phyloP scores from a whole-genome alignment of 2,329 filamentous ascomycete genomes.

The Talaromyces albobiverticillius region DNA sequence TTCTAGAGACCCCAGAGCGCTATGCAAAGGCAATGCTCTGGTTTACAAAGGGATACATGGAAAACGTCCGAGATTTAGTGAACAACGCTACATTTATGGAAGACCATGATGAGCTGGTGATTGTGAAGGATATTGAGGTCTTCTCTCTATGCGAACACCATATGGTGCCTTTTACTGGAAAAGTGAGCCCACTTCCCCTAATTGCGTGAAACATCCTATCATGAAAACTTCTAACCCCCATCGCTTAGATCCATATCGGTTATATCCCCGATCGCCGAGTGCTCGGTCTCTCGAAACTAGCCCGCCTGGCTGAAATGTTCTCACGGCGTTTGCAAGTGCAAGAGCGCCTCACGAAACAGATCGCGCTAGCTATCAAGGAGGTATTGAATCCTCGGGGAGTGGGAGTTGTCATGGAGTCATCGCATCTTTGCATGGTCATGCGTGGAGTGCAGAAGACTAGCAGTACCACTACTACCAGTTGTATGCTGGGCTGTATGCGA shows the following conservation, averaged over 20 bases:
- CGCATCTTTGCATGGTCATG: constrained; percentile 98
- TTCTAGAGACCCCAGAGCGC: constrained; percentile 69
- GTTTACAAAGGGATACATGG: constrained; percentile 95
- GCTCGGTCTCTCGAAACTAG: constrained; percentile 92
- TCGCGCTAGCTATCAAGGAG: constrained; percentile 89
- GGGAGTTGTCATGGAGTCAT: constrained; percentile 95
- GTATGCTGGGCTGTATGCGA: constrained; percentile 95
- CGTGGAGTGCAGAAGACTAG: constrained; percentile 92
- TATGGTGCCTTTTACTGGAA: constrained; percentile 91
- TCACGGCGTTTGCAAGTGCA: constrained; percentile 90
- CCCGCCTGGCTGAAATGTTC: constrained; percentile 96
- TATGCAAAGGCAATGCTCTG: constrained; percentile 95
- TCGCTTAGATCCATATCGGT: constrained; percentile 86
- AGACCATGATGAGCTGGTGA: constrained; percentile 94
- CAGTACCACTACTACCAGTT: constrained; percentile 88
- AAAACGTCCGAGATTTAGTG: constrained; percentile 87
- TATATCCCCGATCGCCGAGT: constrained; percentile 92
- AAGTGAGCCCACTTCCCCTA: constrained; percentile 58
- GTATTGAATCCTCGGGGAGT: constrained; percentile 92
- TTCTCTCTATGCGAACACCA: constrained; percentile 97
- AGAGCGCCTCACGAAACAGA: constrained; percentile 92
- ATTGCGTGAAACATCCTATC: constrained; percentile 12
- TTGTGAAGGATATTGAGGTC: constrained; percentile 95
- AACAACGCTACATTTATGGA: constrained; percentile 95
- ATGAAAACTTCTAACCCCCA: constrained; percentile 14